Base-by-base conservation (phyloP, 2,329 filamentous ascomycete species). In the Fonsecaea multimorphosa region DNA sequence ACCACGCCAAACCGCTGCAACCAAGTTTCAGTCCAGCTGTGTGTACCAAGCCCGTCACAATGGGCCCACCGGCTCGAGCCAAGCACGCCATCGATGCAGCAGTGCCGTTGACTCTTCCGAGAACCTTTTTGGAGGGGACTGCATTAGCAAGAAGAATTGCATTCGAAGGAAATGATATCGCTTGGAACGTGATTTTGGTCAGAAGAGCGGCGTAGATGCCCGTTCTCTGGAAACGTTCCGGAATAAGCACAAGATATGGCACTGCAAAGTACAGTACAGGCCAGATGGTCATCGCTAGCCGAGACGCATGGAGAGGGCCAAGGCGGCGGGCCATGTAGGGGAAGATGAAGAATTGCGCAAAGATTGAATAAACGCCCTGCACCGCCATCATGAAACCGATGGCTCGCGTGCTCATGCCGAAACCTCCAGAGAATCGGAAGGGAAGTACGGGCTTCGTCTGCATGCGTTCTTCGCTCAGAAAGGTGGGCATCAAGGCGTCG, bases 151-250 rank as follows among this genome's bases (percentile, higher is more conserved):
- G 85, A 64, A 99, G 87, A 64, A 98, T 96, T 11, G 90, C 90
- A 71, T 93, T 93, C 73, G 91, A 91, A 11, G 95, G 95, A 78
- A 97, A 98, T 0, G 93, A 90, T 78, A 97, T 89, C 53, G 92
- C 93, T 72, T 94, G 89, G 73, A 95, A 93, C 0, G 92, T 96
- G 75, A 96, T 96, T 79, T 97, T 98, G 89, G 91, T 92, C 70
- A 96, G 85, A 11, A 98, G 85, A 27, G 94, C 83, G 7, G 88
- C 73, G 74, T 93, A 94, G 58, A 97, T 87, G 27, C 90, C 91
- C 1, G 87, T 80, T 80, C 91, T 90, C 67, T 91, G 89, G 46
- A 92, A 78, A 32, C 80, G 80, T 16, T 88, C 83, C 0, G 95
- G 94, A 0, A 97, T 85, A 6, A 98, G 85, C 1, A 95, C 90